Conservation (phyloP, 495 filamentous ascomycete species). For the Xylaria acuta region DNA sequence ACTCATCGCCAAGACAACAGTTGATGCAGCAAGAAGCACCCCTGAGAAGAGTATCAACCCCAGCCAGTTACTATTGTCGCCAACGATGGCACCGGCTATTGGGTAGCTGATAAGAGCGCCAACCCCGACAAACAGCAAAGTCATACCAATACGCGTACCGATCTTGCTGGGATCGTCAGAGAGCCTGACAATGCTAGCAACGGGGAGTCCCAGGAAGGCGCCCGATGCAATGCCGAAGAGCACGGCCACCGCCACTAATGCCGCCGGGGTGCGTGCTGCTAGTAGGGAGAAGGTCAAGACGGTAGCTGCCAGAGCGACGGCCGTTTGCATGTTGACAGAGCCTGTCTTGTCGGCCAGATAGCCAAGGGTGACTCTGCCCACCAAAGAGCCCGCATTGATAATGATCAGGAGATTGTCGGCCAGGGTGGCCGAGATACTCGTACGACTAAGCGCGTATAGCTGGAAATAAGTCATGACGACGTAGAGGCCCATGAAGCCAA, state of each 20-base stretch:
- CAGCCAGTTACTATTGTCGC: constrained; percentile 8
- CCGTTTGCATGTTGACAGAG: constrained; percentile 49
- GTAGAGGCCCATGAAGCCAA: constrained; percentile 69
- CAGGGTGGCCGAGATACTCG: constrained; percentile 55
- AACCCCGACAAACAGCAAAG: constrained; percentile 59
- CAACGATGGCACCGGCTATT: constrained; percentile 66
- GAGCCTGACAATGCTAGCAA: constrained; percentile 64
- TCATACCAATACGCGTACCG: constrained; percentile 73
- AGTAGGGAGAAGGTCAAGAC: constrained; percentile 65
- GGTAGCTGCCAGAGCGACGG: constrained; percentile 48
- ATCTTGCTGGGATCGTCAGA: constrained; percentile 64
- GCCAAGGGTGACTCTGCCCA: constrained; percentile 71
- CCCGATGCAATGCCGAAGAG: constrained; percentile 75
- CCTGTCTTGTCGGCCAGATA: constrained; percentile 67
- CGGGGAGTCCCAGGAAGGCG: constrained; percentile 68
- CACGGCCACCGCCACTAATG: constrained; percentile 59
- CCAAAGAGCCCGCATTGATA: constrained; percentile 58
- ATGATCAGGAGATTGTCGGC: constrained; percentile 51
- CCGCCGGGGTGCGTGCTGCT: constrained; percentile 50
- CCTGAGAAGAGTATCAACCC: constrained; percentile 11
- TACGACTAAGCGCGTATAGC: constrained; percentile 53
- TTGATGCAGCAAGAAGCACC: constrained; percentile 13
- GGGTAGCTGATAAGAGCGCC: constrained; percentile 70
- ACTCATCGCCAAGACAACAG: constrained; percentile 16
- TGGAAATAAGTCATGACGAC: constrained; percentile 72